phyloP scores from a whole-genome alignment of 148 eudicot genomes.

The Fallopia convolvulus region DNA sequence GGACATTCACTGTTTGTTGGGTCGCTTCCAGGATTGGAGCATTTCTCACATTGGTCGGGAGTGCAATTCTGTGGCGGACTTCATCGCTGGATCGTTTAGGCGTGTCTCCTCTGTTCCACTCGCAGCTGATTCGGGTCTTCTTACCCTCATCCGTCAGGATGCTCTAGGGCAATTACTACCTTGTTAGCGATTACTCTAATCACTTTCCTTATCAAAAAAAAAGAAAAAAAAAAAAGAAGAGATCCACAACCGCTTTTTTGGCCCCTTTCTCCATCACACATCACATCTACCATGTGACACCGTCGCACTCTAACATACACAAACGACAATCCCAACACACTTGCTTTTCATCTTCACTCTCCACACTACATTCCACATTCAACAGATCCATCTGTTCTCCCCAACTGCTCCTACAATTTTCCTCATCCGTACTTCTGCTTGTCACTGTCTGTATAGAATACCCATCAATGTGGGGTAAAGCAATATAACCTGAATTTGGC shows the following conservation, averaged over 20 bases:
- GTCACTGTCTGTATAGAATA: neutral
- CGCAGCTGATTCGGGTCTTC: no score
- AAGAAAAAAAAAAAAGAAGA: no score
- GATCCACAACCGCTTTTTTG: neutral
- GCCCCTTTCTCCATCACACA: neutral
- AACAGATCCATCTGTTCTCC: neutral
- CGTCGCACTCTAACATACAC: neutral
- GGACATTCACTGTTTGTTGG: no score
- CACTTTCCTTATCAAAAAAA: no score
- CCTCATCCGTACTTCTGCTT: neutral
- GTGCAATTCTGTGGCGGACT: no score
- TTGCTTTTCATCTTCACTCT: neutral
- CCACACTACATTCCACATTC: neutral
- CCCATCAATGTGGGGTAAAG: neutral
- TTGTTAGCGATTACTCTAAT: no score
- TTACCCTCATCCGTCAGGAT: no score
- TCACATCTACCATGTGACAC: constrained; percentile 4
- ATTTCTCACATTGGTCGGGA: no score
- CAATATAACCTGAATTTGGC: neutral
- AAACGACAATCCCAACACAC: neutral
- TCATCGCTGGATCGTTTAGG: no score
- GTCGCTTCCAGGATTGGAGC: no score
- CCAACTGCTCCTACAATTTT: neutral
- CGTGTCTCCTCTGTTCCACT: no score
- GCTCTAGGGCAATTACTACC: no score